phyloP scores from a whole-genome alignment of 352 stramenopile genomes.

The Globisporangium viniferum region DNA sequence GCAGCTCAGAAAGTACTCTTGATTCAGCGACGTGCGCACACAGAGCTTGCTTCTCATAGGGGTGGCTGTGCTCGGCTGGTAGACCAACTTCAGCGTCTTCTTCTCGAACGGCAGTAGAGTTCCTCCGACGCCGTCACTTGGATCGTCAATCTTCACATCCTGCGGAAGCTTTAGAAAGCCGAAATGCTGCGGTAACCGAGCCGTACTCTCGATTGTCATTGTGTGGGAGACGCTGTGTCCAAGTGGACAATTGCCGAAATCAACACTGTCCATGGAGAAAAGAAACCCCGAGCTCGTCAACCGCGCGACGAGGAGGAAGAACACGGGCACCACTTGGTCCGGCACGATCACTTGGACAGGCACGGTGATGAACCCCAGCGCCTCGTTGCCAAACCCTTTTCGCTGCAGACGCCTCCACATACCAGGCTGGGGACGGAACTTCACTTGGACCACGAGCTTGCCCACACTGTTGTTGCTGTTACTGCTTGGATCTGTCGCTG shows the following conservation, averaged over 20 bases:
- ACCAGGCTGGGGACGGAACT: slow-evolving; percentile 51
- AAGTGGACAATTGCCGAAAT: slow-evolving; percentile 39
- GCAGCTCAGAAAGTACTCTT: slow-evolving; percentile 30
- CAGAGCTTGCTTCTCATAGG: slow-evolving; percentile 19
- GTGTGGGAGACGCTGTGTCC: slow-evolving; percentile 33
- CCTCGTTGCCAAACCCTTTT: slow-evolving; percentile 40
- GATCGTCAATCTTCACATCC: slow-evolving; percentile 26
- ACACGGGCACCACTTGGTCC: slow-evolving; percentile 47
- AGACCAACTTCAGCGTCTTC: slow-evolving; percentile 26
- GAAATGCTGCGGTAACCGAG: slow-evolving; percentile 34
- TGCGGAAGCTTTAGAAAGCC: slow-evolving; percentile 26
- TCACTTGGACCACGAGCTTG: slow-evolving; percentile 63
- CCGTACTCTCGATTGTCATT: slow-evolving; percentile 29
- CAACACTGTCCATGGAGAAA: slow-evolving; percentile 17
- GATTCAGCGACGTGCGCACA: slow-evolving; percentile 38
- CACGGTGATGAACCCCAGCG: slow-evolving; percentile 36
- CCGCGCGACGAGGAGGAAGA: slow-evolving; percentile 33
- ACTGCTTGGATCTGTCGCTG: background rate
- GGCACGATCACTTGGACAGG: slow-evolving; percentile 57
- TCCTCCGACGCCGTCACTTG: slow-evolving; percentile 24
- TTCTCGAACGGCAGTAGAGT: slow-evolving; percentile 32
- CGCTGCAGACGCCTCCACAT: slow-evolving; percentile 46
- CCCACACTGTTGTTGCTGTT: slow-evolving; percentile 11
- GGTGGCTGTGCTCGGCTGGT: slow-evolving; percentile 19
- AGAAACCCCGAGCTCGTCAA: slow-evolving; percentile 21